phyloP scores from a whole-genome alignment of 495 filamentous ascomycete species.

The Penicillium lividum region DNA sequence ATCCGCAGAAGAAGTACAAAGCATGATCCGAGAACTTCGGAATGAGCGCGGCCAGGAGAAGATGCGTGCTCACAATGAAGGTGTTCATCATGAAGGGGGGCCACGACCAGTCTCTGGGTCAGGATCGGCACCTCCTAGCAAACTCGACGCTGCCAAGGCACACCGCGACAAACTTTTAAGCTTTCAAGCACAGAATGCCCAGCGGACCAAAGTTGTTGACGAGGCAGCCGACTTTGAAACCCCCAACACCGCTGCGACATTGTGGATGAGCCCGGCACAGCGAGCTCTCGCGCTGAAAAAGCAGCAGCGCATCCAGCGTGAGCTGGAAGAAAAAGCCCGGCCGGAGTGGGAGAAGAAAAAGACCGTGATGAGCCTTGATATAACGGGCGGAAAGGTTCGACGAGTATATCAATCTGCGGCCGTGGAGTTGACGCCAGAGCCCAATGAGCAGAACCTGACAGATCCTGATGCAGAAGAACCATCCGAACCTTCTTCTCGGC shows the following conservation, averaged over 20 bases:
- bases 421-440: constrained; percentile 26
- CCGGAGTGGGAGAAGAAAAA: constrained; percentile 93
- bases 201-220: constrained; percentile 83
- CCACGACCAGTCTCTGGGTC: constrained; percentile 42
- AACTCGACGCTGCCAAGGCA: constrained; percentile 52
- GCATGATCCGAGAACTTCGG: constrained; percentile 82
- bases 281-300: constrained; percentile 83
- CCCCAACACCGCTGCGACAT: constrained; percentile 62
- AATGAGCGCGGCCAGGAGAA: constrained; percentile 85
- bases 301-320: constrained; percentile 83
- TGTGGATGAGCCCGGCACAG: constrained; percentile 89
- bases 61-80: constrained; percentile 77
- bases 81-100: constrained; percentile 53
- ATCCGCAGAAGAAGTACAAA: constrained; percentile 67
- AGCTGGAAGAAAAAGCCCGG: constrained; percentile 86
- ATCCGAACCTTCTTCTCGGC: constrained; percentile 34
- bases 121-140: constrained; percentile 45
- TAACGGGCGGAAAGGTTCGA: constrained; percentile 74
- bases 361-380: constrained; percentile 83
- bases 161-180: constrained; percentile 81
- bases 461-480: constrained; percentile 30
- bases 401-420: constrained; percentile 62
- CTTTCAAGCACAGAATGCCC: constrained; percentile 88
- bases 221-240: constrained; percentile 94
- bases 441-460: constrained; percentile 38